Conservation (phyloP, 2,329 filamentous ascomycete genomes). For the Aspergillus pseudoviridinutans region DNA sequence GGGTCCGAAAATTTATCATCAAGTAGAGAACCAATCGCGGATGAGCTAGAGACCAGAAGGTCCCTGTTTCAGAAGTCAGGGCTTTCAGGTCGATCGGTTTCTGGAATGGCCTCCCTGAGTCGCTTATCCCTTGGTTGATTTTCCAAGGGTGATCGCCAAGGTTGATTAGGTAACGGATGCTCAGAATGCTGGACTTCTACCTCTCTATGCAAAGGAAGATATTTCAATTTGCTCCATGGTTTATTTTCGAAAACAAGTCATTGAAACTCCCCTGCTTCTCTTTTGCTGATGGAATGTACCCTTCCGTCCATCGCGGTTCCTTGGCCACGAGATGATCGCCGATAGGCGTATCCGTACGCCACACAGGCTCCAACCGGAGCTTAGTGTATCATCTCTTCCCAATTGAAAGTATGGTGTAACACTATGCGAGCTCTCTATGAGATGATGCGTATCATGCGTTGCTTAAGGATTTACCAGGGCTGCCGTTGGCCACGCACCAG, state of each 20-base stretch:
- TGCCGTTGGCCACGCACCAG: slow-evolving; percentile 7
- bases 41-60: background rate
- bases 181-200: background rate
- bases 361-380: background rate
- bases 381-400: background rate
- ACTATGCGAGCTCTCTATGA: background rate
- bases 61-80: background rate
- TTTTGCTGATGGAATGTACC: background rate
- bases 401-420: background rate
- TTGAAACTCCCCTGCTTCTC: background rate
- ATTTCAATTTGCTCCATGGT: background rate
- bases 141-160: background rate
- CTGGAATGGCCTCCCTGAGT: background rate
- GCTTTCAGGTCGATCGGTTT: background rate
- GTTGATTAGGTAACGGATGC: background rate
- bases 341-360: slow-evolving; percentile 3
- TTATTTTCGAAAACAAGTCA: background rate
- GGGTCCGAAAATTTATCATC: background rate
- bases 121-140: background rate
- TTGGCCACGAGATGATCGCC: slow-evolving; percentile 1
- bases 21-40: background rate
- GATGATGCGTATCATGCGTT: background rate
- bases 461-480: background rate
- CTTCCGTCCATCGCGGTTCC: background rate
- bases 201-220: background rate